phyloP scores from a whole-genome alignment of 768 basidiomycete genomes.

The Stropharia rugosoannulata region DNA sequence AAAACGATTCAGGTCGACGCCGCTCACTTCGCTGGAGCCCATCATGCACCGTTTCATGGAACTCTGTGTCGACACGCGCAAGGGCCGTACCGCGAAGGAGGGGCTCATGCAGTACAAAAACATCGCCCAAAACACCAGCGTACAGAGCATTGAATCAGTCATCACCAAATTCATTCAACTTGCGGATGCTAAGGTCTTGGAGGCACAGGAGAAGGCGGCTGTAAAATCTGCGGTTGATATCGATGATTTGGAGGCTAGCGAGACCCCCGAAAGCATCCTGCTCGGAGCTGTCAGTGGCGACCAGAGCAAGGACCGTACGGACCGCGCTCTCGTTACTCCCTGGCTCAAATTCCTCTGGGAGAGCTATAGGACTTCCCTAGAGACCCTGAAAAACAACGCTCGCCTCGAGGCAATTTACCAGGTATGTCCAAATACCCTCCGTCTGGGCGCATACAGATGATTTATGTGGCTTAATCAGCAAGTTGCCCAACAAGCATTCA shows the following conservation, averaged over 20 bases:
- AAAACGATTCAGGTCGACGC: conserved; percentile 92
- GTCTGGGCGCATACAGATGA: background rate
- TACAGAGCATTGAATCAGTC: conserved; percentile 88
- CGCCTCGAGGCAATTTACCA: conserved; percentile 93
- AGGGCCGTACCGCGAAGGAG: conserved; percentile 91
- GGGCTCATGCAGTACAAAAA: conserved; percentile 98
- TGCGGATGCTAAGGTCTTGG: conserved; percentile 78
- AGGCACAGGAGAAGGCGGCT: conserved; percentile 85
- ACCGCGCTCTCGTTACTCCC: conserved; percentile 92
- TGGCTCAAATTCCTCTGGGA: conserved; percentile 99
- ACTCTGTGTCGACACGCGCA: conserved; percentile 93
- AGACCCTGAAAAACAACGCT: conserved; percentile 95
- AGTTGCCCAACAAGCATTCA: conserved; percentile 96
- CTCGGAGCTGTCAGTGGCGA: conserved; percentile 87
- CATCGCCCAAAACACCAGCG: conserved; percentile 91
- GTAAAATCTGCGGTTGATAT: conserved; percentile 77
- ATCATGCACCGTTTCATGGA: conserved; percentile 96
- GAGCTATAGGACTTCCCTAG: conserved; percentile 92
- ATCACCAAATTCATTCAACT: conserved; percentile 83
- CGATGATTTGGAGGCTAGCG: conserved; percentile 94
- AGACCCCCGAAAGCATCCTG: conserved; percentile 91
- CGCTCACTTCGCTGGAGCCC: conserved; percentile 86
- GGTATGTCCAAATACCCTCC: conserved; percentile 41
- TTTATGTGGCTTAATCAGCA: conserved; percentile 45
- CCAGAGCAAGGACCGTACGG: conserved; percentile 92